Conservation (phyloP, 306 rosid species). For the Hippophae rhamnoides region DNA sequence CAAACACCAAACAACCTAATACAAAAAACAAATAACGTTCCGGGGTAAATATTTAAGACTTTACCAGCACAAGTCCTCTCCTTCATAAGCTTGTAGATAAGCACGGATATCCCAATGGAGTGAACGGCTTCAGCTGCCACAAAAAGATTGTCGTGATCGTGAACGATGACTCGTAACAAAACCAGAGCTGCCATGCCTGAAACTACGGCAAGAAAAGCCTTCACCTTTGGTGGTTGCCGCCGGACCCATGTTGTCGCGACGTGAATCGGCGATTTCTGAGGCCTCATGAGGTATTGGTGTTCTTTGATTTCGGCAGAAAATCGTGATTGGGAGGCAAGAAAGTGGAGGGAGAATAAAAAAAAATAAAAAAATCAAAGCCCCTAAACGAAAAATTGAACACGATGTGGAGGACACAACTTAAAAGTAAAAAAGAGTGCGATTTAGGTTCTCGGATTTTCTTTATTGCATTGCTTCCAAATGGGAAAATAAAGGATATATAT, state of each 20-base stretch:
- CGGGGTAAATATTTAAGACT: background rate
- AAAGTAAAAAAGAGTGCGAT: too few relatives aligned
- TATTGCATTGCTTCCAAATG: too few relatives aligned
- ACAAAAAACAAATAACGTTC: background rate
- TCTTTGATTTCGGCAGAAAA: too few relatives aligned
- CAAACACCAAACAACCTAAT: background rate
- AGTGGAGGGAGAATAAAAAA: too few relatives aligned
- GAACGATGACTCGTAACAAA: conserved; percentile 68
- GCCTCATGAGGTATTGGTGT: conserved; percentile 32
- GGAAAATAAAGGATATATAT: too few relatives aligned
- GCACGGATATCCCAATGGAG: conserved; percentile 75
- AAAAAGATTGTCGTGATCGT: conserved; percentile 86
- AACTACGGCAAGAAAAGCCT: conserved; percentile 76
- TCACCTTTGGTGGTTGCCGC: conserved; percentile 80
- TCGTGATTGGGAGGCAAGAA: too few relatives aligned
- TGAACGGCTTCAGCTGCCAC: conserved; percentile 92
- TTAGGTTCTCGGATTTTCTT: too few relatives aligned
- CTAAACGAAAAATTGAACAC: too few relatives aligned
- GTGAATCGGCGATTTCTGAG: conserved; percentile 48
- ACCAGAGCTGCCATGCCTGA: conserved; percentile 77
- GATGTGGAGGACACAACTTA: too few relatives aligned
- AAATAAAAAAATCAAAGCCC: too few relatives aligned
- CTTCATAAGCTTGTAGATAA: conserved; percentile 82
- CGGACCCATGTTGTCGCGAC: conserved; percentile 57
- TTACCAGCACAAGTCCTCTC: conserved; percentile 93